A percentile compares a stretch with the other conserved stretches of the same genome.
These are phyloP conservation scores for Fragosphaeria purpurea DNA, from an alignment of 2,329 filamentous ascomycete genomes.

Conservation along the genomic window DNA sequence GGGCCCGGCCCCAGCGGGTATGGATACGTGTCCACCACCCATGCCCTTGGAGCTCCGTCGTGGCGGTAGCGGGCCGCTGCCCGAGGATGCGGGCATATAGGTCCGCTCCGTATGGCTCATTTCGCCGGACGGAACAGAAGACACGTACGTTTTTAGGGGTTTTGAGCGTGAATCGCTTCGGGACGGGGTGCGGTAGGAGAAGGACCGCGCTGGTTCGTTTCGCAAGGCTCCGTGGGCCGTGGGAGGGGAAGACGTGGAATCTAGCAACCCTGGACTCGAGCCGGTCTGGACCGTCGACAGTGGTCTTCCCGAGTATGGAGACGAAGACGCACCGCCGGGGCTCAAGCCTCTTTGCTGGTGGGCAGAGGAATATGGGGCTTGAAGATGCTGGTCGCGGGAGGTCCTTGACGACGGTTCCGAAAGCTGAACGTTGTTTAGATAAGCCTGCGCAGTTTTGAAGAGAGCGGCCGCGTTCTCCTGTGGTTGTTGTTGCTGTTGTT, in stretches of 20 bases:
- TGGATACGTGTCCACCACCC: slow-evolving; percentile 42
- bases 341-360: slow-evolving; percentile 7
- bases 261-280: slow-evolving; percentile 19
- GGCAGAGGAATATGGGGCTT: slow-evolving; percentile 9
- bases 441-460: slow-evolving; percentile 18
- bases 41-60: slow-evolving; percentile 67
- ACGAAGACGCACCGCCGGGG: too few relatives aligned
- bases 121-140: slow-evolving; percentile 55
- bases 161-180: slow-evolving; percentile 55
- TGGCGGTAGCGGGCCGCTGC: slow-evolving; percentile 57
- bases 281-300: slow-evolving; percentile 22
- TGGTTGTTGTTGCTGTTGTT: too few relatives aligned
- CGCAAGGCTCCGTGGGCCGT: slow-evolving; percentile 27
- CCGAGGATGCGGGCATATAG: slow-evolving; percentile 33
- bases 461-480: slow-evolving; percentile 6
- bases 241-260: slow-evolving; percentile 17
- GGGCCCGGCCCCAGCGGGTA: slow-evolving; percentile 15
- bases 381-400: slow-evolving; percentile 7
- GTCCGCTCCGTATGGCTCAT: slow-evolving; percentile 33
- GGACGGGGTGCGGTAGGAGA: slow-evolving; percentile 38
- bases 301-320: slow-evolving; percentile 19
- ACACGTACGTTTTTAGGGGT: slow-evolving; percentile 39
- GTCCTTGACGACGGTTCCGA: slow-evolving; percentile 3
- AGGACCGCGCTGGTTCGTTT: slow-evolving; percentile 48
- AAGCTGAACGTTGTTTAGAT: slow-evolving; percentile 15